Evolutionary conservation across 768 basidiomycete species (phyloP).

Genomic region (Mycena vulgaris): DNA sequence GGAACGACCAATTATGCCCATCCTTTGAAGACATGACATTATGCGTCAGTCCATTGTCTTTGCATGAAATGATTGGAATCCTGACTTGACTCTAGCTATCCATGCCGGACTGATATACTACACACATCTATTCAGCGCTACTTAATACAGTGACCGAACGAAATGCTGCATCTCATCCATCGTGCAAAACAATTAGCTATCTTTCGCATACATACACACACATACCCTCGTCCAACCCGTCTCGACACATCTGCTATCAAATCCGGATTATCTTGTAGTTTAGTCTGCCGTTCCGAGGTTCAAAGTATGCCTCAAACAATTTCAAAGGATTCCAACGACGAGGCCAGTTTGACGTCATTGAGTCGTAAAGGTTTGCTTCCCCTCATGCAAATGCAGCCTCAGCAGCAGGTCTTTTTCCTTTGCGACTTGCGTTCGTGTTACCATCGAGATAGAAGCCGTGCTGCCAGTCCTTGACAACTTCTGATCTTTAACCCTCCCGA

Average conservation of each 20-base stretch:
- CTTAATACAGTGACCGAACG: slow-evolving; percentile 27
- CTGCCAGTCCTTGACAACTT: no score
- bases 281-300: slow-evolving; percentile 14
- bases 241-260: slow-evolving; percentile 24
- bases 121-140: slow-evolving; percentile 21
- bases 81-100: slow-evolving; percentile 25
- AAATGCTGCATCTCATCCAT: slow-evolving; percentile 22
- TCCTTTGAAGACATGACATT: slow-evolving; percentile 33
- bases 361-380: no score
- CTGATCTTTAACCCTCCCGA: no score
- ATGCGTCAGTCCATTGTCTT: slow-evolving; percentile 28
- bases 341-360: no score
- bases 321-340: no score
- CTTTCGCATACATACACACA: slow-evolving; percentile 27
- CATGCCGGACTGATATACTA: slow-evolving; percentile 32
- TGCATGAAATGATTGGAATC: background rate
- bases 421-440: no score
- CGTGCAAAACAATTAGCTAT: slow-evolving; percentile 12
- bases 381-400: no score
- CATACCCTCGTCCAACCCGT: slow-evolving; percentile 12
- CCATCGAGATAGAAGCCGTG: no score
- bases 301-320: no score
- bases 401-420: no score
- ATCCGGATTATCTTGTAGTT: slow-evolving; percentile 20
- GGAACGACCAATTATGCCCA: slow-evolving; percentile 38